A percentile compares a stretch with the other conserved stretches of the same genome.
Evolutionary conservation across 2,329 filamentous ascomycete species (phyloP).

Genomic region (Paramyrothecium sp.): DNA sequence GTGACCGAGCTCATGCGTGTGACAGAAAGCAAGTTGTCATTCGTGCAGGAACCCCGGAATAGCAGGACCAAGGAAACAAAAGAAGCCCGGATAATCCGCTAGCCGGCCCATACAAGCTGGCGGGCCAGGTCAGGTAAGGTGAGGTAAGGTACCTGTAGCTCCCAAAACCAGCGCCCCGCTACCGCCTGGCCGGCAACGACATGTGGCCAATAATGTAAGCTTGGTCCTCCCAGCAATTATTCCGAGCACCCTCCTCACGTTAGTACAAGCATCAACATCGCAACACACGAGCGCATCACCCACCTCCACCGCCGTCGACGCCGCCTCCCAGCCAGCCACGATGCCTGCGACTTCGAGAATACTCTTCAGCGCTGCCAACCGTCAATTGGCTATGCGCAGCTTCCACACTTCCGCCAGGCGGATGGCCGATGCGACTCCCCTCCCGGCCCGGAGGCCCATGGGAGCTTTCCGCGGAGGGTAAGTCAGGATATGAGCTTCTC

Average conservation of each 20-base stretch:
- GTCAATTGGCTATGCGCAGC: conserved; percentile 32
- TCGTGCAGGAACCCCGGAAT: not conserved
- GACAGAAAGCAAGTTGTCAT: conserved; percentile 2
- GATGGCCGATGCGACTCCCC: conserved; percentile 40
- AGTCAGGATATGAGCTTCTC: conserved; percentile 23
- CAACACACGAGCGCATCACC: conserved; percentile 14
- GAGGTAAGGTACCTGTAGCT: no score
- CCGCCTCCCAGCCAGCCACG: conserved; percentile 12
- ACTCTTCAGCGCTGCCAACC: conserved; percentile 37
- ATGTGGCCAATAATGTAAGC: conserved; percentile 22
- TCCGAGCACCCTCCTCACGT: conserved; percentile 20
- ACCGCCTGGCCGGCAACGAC: conserved; percentile 4
- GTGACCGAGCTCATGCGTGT: not conserved
- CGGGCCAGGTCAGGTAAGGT: no score
- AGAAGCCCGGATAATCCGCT: conserved; percentile 14
- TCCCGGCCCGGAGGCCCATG: conserved; percentile 57
- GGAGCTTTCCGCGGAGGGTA: conserved; percentile 63
- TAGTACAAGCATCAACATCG: conserved; percentile 11
- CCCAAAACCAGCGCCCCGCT: not conserved
- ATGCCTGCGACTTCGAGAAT: conserved; percentile 46
- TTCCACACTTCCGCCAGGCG: conserved; percentile 53
- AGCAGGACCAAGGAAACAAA: not conserved
- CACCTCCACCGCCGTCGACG: conserved; percentile 5
- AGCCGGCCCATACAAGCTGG: not conserved
- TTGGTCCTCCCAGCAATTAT: conserved; percentile 17